phyloP scores from a whole-genome alignment of 352 stramenopile genomes.

The Thalassiosira hispida region DNA sequence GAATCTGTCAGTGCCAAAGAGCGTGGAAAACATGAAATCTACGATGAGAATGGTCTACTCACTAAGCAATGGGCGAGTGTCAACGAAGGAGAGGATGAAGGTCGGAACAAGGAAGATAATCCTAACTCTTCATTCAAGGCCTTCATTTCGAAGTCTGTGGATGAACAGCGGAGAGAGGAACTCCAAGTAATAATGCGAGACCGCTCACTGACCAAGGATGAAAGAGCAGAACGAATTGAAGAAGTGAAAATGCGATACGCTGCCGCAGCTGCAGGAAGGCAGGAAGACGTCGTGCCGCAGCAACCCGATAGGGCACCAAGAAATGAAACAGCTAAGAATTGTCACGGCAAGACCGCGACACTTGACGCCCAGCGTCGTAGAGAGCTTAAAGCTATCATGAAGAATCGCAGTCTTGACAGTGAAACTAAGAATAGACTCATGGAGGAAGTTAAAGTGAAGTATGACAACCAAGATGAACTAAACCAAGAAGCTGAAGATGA shows the following conservation, averaged over 20 bases:
- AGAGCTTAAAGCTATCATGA: neutral
- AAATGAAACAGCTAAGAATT: neutral
- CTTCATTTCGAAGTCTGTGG: constrained; percentile 6
- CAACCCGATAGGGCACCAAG: neutral
- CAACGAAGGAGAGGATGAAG: constrained; percentile 11
- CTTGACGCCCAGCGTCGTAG: too few relatives aligned
- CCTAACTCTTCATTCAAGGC: neutral
- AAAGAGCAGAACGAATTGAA: constrained; percentile 6
- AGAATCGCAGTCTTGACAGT: too few relatives aligned
- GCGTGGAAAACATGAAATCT: constrained; percentile 8
- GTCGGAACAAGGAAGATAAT: neutral
- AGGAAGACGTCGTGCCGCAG: neutral
- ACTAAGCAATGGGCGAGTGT: constrained; percentile 18
- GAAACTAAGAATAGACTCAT: too few relatives aligned
- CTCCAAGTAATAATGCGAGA: constrained; percentile 6
- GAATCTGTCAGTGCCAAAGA: constrained; percentile 2
- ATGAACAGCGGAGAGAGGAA: constrained; percentile 5
- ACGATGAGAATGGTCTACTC: neutral
- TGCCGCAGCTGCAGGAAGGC: neutral
- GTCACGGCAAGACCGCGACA: too few relatives aligned
- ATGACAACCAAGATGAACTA: too few relatives aligned
- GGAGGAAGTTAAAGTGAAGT: too few relatives aligned
- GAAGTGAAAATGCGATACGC: constrained; percentile 6
- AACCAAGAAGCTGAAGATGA: too few relatives aligned
- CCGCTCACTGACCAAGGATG: constrained; percentile 2